Evolutionary conservation across 345 rosid genomes (phyloP), one percentile per base, ranked within the genome.

Genomic region (Populus tremula): DNA sequence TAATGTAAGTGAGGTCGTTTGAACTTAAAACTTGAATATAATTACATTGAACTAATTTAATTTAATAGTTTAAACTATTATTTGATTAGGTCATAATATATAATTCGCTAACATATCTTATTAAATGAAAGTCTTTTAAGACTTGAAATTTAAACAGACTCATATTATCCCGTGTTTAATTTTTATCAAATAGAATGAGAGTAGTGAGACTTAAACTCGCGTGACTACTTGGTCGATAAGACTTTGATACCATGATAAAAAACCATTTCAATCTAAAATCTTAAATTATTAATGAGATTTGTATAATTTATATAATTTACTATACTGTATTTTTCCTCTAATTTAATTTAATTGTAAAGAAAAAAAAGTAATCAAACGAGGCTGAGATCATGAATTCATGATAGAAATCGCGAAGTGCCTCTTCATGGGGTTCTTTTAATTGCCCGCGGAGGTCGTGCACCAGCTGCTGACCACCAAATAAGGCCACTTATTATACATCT

Each of bases 401-500:
- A 31, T 1, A 33, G 25, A 36, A 23, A 12, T 49, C 12, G 20
- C 69, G 5, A 41, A 59, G 79, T 69, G 13, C 66, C 74, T 69
- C 8, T 77, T 39, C 50, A 13, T 2, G 25, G 39, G 27, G 16
- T 69, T 77, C 43, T 18, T 69, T 31, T 54, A 33, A 45, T 63
- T 27, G n/a, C 43, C 27, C 7, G 61, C 61, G 31, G 71, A 14
- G 23, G 38, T 16, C 72, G 70, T 29, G 12, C 23, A 71, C n/a
- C 77, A 67, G 73, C 65, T 78, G 77, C 27, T 76, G 72, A 43
- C 81, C 67, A 65, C 33, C 36, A 29, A 29, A 56, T 33, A 33
- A 33, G 36, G 36, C 36, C 36, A 33, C 36, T 33, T 33, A 33
- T 33, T 4, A 33, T 4, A 33, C 5, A 33, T 33, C 5, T 33